These are phyloP conservation scores for Populus euphratica DNA, from an alignment of 345 rosid genomes.

Conservation along the genomic window DNA sequence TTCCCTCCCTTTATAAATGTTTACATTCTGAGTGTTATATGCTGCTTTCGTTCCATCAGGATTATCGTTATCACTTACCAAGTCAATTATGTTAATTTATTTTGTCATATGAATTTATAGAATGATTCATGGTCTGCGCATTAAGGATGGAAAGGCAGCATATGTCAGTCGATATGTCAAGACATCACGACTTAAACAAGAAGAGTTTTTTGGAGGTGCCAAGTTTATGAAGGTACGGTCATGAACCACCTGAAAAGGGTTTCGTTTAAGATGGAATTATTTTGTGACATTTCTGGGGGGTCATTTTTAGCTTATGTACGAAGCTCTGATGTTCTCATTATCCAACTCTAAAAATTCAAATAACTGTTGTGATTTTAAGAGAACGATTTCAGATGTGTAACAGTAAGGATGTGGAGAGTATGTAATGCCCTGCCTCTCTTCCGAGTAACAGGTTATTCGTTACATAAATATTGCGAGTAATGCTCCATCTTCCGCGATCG, in stretches of 20 bases:
- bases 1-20: not conserved
- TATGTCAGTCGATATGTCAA: conserved; percentile 73
- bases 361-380: not conserved
- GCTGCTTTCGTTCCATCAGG: not conserved
- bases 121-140: conserved; percentile 91
- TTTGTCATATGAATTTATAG: conserved; percentile 35
- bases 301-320: not conserved
- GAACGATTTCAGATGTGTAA: not conserved
- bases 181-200: conserved; percentile 85
- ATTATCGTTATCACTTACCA: not conserved
- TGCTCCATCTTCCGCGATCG: not conserved
- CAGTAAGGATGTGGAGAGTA: not conserved
- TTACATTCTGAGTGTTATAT: not conserved
- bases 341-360: not conserved
- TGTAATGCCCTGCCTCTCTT: not conserved
- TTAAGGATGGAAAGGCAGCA: conserved; percentile 85
- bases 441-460: not conserved
- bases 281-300: not conserved
- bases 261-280: not conserved
- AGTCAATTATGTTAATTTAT: not conserved
- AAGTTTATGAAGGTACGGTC: conserved; percentile 75
- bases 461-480: not conserved
- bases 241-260: not conserved
- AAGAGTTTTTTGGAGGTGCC: conserved; percentile 73
- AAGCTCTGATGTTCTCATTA: not conserved